Conservation (phyloP, 1,284 basidiomycete genomes). For the Moesziomyces globuligerus region DNA sequence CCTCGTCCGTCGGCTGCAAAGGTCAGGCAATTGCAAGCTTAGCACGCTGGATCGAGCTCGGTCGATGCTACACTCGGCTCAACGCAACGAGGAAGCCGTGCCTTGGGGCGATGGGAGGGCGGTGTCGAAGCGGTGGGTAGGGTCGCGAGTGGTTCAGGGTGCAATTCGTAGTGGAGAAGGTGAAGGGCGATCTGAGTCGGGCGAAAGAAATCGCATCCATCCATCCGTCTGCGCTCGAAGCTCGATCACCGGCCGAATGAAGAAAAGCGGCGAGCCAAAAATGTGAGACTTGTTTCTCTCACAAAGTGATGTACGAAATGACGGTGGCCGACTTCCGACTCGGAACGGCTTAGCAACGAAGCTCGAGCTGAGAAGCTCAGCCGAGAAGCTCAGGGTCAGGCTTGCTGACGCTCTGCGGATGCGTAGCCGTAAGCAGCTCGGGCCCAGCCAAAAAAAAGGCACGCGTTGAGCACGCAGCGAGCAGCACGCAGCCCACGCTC, state of each 20-base stretch:
- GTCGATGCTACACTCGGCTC: neutral
- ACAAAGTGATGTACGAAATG: too few relatives aligned
- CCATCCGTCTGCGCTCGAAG: neutral
- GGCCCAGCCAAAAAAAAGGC: too few relatives aligned
- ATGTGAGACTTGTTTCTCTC: neutral
- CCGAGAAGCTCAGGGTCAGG: too few relatives aligned
- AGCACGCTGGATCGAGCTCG: too few relatives aligned
- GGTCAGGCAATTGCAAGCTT: too few relatives aligned
- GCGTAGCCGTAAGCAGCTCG: too few relatives aligned
- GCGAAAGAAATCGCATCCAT: conserved; percentile 36
- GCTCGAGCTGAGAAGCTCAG: too few relatives aligned
- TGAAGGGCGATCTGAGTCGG: conserved; percentile 30
- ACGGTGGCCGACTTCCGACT: neutral
- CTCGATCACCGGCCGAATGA: conserved; percentile 51
- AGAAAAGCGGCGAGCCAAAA: neutral
- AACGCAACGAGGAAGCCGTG: neutral
- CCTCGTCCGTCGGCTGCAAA: too few relatives aligned
- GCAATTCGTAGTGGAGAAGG: conserved; percentile 40
- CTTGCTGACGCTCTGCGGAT: too few relatives aligned
- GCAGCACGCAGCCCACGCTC: neutral
- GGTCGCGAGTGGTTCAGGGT: conserved; percentile 26
- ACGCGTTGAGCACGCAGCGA: too few relatives aligned
- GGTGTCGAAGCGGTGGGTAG: neutral
- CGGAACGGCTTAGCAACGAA: too few relatives aligned
- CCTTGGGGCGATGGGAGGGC: neutral